phyloP scores from a whole-genome alignment of 164 flowering plant species.

The Berberis vulgaris region DNA sequence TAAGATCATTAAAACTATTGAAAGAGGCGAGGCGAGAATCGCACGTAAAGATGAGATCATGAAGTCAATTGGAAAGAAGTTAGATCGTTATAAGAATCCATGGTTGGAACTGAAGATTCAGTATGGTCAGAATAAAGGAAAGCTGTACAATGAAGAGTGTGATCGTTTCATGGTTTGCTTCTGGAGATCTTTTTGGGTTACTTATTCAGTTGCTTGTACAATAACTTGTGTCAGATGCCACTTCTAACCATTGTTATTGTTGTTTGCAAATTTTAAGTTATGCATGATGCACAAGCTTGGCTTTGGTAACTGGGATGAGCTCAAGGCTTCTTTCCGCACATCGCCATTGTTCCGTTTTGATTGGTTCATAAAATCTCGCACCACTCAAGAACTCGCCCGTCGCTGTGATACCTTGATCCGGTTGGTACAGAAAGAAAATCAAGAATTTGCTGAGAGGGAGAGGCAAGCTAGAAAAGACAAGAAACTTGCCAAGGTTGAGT shows the following conservation, averaged over 20 bases:
- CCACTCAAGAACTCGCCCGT: conserved; percentile 97
- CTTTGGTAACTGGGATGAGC: conserved; percentile 99
- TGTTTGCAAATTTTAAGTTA: conserved; percentile 32
- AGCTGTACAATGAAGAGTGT: conserved; percentile 97
- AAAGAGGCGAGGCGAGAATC: conserved; percentile 95
- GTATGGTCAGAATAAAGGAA: conserved; percentile 99
- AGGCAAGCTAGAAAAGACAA: conserved; percentile 97
- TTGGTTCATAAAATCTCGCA: conserved; percentile 98
- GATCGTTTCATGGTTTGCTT: conserved; percentile 87
- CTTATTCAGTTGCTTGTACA: neutral
- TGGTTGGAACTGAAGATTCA: conserved; percentile 98
- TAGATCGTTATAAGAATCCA: conserved; percentile 99
- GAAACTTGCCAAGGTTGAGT: conserved; percentile 85
- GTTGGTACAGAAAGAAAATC: conserved; percentile 90
- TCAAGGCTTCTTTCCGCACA: conserved; percentile 92
- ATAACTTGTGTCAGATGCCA: neutral
- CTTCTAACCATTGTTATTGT: neutral
- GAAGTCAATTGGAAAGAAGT: conserved; percentile 98
- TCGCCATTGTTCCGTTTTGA: conserved; percentile 94
- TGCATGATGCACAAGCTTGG: conserved; percentile 99
- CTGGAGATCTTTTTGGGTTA: neutral
- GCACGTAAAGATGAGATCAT: conserved; percentile 95
- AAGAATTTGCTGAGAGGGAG: conserved; percentile 94
- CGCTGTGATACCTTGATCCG: conserved; percentile 96
- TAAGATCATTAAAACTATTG: conserved; percentile 89